Conservation (phyloP, 768 basidiomycete species). For the Lactarius akahatsu region DNA sequence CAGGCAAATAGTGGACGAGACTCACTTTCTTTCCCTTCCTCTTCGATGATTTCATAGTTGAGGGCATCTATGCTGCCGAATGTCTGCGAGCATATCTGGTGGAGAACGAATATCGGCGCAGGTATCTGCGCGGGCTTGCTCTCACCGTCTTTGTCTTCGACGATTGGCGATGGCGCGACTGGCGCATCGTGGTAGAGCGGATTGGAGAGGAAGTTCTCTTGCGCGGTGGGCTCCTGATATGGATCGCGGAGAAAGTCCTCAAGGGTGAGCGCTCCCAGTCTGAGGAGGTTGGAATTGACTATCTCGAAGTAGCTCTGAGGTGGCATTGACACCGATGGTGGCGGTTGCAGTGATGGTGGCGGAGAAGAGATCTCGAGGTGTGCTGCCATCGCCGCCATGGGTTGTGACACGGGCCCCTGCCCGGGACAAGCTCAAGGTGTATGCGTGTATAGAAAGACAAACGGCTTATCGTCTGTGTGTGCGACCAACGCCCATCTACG, state of each 20-base stretch:
- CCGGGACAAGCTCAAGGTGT: not conserved
- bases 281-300: conserved; percentile 24
- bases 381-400: conserved; percentile 7
- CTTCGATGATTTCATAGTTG: conserved; percentile 30
- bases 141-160: conserved; percentile 8
- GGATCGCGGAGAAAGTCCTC: conserved; percentile 23
- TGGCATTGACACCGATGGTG: not conserved
- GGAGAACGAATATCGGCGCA: conserved; percentile 26
- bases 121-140: conserved; percentile 7
- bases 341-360: too few relatives aligned
- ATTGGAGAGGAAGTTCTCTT: conserved; percentile 8
- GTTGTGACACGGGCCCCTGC: not conserved
- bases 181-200: conserved; percentile 16
- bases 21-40: conserved; percentile 24
- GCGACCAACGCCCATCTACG: not conserved
- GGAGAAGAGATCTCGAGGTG: not conserved
- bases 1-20: not conserved
- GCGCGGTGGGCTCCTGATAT: conserved; percentile 19
- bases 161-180: conserved; percentile 3
- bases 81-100: conserved; percentile 32
- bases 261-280: conserved; percentile 27
- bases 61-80: conserved; percentile 32
- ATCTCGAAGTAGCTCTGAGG: conserved; percentile 18
- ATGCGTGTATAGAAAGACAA: not conserved
- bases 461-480: too few relatives aligned